Conservation (phyloP, 169 alveolate genomes). For the Condylostoma magnum region DNA sequence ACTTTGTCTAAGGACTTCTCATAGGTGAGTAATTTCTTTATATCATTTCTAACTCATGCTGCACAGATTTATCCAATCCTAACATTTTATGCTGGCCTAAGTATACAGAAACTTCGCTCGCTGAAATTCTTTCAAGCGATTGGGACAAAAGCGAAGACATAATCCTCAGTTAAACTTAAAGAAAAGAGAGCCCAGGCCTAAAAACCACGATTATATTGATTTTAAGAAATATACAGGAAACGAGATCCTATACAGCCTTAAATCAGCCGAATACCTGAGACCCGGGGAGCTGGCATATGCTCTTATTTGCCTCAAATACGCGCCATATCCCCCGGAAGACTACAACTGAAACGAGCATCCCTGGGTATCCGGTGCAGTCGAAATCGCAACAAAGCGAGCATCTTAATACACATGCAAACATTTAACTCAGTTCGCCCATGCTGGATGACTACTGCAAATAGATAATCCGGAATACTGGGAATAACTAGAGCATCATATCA, state of each 20-base stretch:
- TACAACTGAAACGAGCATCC: constrained; percentile 22
- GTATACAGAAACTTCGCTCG: too few relatives aligned
- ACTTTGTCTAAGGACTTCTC: too few relatives aligned
- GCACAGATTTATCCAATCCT: too few relatives aligned
- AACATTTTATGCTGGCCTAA: too few relatives aligned
- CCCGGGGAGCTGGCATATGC: constrained; percentile 25
- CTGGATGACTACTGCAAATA: not conserved
- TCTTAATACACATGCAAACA: not conserved
- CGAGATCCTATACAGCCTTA: constrained; percentile 8
- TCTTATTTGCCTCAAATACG: not conserved
- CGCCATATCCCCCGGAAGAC: constrained; percentile 19
- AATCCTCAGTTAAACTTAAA: too few relatives aligned
- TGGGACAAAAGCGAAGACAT: too few relatives aligned
- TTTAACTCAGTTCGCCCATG: constrained; percentile 12
- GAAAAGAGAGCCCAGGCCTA: not conserved
- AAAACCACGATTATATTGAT: constrained; percentile 7
- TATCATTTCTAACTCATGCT: too few relatives aligned
- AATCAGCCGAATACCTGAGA: not conserved
- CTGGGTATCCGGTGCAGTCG: not conserved
- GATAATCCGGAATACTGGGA: constrained; percentile 3
- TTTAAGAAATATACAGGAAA: constrained; percentile 25
- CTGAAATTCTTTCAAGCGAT: too few relatives aligned
- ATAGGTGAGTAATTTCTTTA: too few relatives aligned
- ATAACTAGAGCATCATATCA: not conserved
- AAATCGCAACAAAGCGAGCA: not conserved